Conservation (phyloP, 2,329 filamentous ascomycete genomes). For the Colletotrichum sidae region DNA sequence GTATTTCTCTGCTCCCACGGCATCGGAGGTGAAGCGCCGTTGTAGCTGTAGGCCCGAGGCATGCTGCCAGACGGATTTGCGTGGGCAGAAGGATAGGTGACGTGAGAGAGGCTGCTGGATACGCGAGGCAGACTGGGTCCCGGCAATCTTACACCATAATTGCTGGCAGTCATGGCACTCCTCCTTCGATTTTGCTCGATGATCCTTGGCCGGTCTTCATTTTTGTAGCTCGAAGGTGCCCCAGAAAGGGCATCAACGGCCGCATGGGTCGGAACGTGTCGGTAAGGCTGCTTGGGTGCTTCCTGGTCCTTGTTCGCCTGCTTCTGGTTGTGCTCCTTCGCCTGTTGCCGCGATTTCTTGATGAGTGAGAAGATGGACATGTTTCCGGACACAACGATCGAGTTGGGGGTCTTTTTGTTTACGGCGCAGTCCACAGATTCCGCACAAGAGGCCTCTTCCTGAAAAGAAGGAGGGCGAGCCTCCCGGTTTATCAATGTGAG, state of each 20-base stretch:
- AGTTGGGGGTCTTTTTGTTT: neutral
- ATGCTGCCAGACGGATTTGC: slow-evolving; percentile 52
- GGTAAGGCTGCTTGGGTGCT: slow-evolving; percentile 59
- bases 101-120: slow-evolving; percentile 59
- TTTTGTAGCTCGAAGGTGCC: slow-evolving; percentile 63
- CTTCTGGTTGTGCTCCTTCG: slow-evolving; percentile 65
- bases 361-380: slow-evolving; percentile 71
- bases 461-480: neutral
- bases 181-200: slow-evolving; percentile 62
- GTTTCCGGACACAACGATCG: neutral
- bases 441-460: neutral
- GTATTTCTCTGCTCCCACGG: slow-evolving; percentile 45
- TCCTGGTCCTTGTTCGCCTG: slow-evolving; percentile 60
- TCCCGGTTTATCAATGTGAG: neutral
- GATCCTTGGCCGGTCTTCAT: slow-evolving; percentile 59
- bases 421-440: neutral
- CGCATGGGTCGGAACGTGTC: slow-evolving; percentile 72
- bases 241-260: slow-evolving; percentile 67
- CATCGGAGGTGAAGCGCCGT: slow-evolving; percentile 47
- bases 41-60: slow-evolving; percentile 58
- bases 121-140: slow-evolving; percentile 53
- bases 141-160: slow-evolving; percentile 52
- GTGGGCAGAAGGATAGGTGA: slow-evolving; percentile 58
- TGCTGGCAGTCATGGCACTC: slow-evolving; percentile 59
- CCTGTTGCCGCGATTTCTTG: slow-evolving; percentile 63